These are phyloP conservation scores for Leccinum rimulosum DNA, from an alignment of 768 basidiomycete species.

Conservation along the genomic window DNA sequence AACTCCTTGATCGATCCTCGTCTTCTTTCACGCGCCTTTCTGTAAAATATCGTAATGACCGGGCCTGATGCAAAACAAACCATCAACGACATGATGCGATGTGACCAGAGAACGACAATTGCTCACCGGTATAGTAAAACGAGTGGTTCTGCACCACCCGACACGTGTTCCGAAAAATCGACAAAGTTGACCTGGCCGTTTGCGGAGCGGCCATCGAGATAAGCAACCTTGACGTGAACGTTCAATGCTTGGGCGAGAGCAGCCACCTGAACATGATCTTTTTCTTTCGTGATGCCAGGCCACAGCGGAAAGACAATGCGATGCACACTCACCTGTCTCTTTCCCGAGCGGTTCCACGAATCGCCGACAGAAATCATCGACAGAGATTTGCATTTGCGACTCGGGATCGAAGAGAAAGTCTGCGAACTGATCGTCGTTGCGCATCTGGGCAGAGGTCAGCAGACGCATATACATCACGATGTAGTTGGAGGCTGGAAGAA, in stretches of 20 bases:
- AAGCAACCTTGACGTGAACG: slow-evolving; percentile 71
- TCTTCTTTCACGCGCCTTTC: slow-evolving; percentile 10
- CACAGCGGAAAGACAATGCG: background rate
- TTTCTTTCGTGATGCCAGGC: slow-evolving; percentile 4
- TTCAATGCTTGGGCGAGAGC: slow-evolving; percentile 69
- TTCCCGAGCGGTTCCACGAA: slow-evolving; percentile 77
- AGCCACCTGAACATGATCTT: slow-evolving; percentile 80
- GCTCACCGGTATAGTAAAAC: slow-evolving; percentile 73
- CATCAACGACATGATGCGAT: background rate
- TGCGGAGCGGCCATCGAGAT: slow-evolving; percentile 65
- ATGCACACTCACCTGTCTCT: slow-evolving; percentile 59
- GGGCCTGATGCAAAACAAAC: slow-evolving; percentile 46
- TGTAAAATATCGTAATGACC: slow-evolving; percentile 80
- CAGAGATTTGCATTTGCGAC: slow-evolving; percentile 51
- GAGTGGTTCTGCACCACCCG: slow-evolving; percentile 49
- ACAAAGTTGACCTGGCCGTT: slow-evolving; percentile 63
- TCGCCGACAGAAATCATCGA: slow-evolving; percentile 67
- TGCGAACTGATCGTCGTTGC: slow-evolving; percentile 51
- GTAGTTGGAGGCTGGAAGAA: slow-evolving; percentile 55
- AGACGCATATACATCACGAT: slow-evolving; percentile 81
- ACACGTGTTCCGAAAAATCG: slow-evolving; percentile 52
- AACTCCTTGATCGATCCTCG: background rate
- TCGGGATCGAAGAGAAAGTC: slow-evolving; percentile 81
- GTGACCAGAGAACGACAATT: background rate
- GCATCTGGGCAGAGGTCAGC: slow-evolving; percentile 81